Evolutionary conservation across 2,329 filamentous ascomycete species (phyloP), one percentile per base, ranked within the genome.

Genomic region (Aspergillus eucalypticola): DNA sequence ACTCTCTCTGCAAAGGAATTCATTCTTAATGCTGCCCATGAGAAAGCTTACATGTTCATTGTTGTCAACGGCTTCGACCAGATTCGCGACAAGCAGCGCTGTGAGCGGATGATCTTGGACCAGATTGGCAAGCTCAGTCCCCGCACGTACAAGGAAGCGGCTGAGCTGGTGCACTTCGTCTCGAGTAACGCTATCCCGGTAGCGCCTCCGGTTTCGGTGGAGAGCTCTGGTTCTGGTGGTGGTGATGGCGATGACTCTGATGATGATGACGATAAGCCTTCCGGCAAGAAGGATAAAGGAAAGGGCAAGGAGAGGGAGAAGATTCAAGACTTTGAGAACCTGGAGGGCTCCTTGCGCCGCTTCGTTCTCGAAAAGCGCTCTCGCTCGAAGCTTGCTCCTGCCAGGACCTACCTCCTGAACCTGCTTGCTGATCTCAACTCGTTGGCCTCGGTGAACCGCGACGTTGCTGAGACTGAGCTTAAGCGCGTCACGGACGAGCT

Each of bases 1-100:
- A 99, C 95, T 0, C 87, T 96, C 57, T 96, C 95, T 0, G 93
- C 95, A n/a, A 96, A 91, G 77, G 95, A 99, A 70, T 99, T 99
- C 71, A 96, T 99, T 63, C 90, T 91, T 82, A 94, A 94, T 54
- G 95, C 95, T 1, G 95, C 95, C 0, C 88, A 94, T 42, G 95
- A 99, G 73, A 99, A 99, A 78, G 94, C 95, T 0, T 99, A 99
- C 73, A 93, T 99, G 64, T 99, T 99, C 76, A 96, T 99, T 76
- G 95, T 99, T 13, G 95, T 99, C 66, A 99, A 99, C 73, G 93
- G 94, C 17, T 99, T 92, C 70, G 95, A 99, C 76, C 90, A 90
- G 62, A 98, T 99, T 69, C 85, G 90, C 64, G 93, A 98, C 76
- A 95, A 97, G 80, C 84, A 91, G 61, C 85, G 94, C 60, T 98